These are phyloP conservation scores for Tetradesmus lagerheimii DNA, from an alignment of 139 green algal genomes.

Conservation along the genomic window DNA sequence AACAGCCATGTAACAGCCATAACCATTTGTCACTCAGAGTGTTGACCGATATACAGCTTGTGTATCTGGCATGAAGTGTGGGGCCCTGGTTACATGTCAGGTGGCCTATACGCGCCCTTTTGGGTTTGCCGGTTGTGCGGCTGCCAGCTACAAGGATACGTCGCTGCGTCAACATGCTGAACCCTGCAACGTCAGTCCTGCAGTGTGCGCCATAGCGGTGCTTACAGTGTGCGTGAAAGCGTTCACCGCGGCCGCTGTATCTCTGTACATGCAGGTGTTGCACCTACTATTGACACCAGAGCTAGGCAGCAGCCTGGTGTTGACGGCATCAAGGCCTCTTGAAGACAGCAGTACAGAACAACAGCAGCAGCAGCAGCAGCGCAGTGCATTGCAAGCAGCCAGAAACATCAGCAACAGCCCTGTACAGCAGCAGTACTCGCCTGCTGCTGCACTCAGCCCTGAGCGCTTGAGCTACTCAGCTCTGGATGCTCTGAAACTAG, in stretches of 20 bases:
- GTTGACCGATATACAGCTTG: too few relatives aligned
- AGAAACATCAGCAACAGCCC: not conserved
- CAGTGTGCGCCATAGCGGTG: too few relatives aligned
- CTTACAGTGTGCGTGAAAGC: too few relatives aligned
- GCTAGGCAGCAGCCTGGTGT: not conserved
- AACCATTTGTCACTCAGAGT: too few relatives aligned
- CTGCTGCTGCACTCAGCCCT: not conserved
- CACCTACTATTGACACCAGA: not conserved
- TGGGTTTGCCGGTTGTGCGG: too few relatives aligned
- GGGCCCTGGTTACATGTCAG: too few relatives aligned
- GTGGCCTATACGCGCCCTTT: too few relatives aligned
- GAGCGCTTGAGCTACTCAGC: not conserved
- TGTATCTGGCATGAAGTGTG: too few relatives aligned
- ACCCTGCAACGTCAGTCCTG: too few relatives aligned
- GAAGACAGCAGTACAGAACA: not conserved
- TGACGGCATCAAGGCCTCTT: not conserved
- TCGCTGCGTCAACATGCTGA: too few relatives aligned
- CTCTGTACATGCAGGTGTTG: conserved; percentile 27
- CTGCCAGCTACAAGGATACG: too few relatives aligned
- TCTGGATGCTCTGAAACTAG: not conserved
- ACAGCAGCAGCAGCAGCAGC: conserved; percentile 16
- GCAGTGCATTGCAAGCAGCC: not conserved
- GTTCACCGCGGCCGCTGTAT: too few relatives aligned
- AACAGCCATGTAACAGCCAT: not conserved
- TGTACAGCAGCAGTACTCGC: not conserved